These are phyloP conservation scores for Gastrodia elata DNA, from an alignment of 106 monocot genomes.

Conservation along the genomic window DNA sequence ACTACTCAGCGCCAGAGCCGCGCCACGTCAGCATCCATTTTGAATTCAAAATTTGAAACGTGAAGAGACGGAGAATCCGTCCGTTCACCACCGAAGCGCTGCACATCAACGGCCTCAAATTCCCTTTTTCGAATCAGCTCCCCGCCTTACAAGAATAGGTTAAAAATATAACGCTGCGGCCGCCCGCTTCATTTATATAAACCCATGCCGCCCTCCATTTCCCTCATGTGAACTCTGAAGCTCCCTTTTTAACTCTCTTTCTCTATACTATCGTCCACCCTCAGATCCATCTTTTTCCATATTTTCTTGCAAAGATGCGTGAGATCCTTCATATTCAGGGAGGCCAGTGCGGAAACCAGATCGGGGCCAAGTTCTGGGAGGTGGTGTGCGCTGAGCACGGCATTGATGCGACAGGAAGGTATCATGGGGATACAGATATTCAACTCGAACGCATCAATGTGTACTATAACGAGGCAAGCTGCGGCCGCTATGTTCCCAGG, in stretches of 20 bases:
- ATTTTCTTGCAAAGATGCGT: constrained; percentile 8
- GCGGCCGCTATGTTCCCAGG: constrained; percentile 18
- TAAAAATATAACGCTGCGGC: background rate
- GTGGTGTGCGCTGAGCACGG: constrained; percentile 41
- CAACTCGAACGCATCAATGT: constrained; percentile 31
- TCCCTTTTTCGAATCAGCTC: background rate
- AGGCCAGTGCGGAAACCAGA: constrained; percentile 42
- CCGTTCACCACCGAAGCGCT: background rate
- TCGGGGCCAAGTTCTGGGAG: constrained; percentile 47
- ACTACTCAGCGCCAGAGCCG: background rate
- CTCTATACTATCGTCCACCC: too few species aligned
- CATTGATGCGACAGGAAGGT: constrained; percentile 24
- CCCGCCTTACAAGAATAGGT: background rate
- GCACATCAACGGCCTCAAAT: background rate
- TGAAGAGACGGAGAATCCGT: background rate
- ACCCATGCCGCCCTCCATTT: background rate
- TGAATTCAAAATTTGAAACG: constrained; percentile 4
- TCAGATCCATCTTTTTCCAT: background rate
- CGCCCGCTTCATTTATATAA: background rate
- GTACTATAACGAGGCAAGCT: constrained; percentile 33
- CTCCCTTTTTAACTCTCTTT: background rate
- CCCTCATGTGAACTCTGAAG: too few species aligned
- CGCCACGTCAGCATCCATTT: background rate
- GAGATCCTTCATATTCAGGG: constrained; percentile 39
- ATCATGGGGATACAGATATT: constrained; percentile 17